Evolutionary conservation across 2,329 filamentous ascomycete genomes (phyloP), one percentile per base, ranked within the genome.

Genomic region (Aspergillus sp.): DNA sequence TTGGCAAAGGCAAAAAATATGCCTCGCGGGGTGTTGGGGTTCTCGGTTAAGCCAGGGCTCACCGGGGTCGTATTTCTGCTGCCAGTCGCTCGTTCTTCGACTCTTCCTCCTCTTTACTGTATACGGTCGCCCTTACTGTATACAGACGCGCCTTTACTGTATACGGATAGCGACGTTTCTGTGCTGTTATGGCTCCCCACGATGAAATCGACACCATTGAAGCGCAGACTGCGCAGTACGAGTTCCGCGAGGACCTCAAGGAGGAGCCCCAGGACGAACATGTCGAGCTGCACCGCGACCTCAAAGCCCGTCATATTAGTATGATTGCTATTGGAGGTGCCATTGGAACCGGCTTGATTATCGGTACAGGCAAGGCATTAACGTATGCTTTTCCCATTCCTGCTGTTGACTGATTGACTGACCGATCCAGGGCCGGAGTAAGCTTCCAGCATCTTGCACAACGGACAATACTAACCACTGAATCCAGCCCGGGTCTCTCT

Each of bases 281-380:
- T 61, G 43, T 45, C 11, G 68, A 69, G 5, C 70, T 79, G 14
- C 72, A 75, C 19, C 75, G 76, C 33, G 75, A 73, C 45, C 72
- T 76, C 46, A 73, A 72, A 59, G 68, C 75, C 17, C 71, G 73
- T 45, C 73, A 74, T 57, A 75, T 73, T 52, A 73, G 72, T 23
- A 77, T 76, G 75, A 75, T 77, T 66, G 70, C 75, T 3, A 77
- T 77, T 46, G 75, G 74, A 46, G 75, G 75, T 62, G 74, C 75
- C 12, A 75, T 77, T 56, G 75, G 75, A 46, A 77, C 74, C 15
- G 75, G 75, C 47, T 60, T 77, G 50, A 73, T 77, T 57, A 75
- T 70, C 44, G 73, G 74, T 60, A 76, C 74, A 7, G 74, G 75
- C 40, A 66, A 68, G 45, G 71, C 72, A 56, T 65, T 74, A 53